A percentile compares a stretch with the other conserved stretches of the same genome.
Conservation (phyloP, 169 alveolate genomes). For the Cryptosporidium parvum region DNA sequence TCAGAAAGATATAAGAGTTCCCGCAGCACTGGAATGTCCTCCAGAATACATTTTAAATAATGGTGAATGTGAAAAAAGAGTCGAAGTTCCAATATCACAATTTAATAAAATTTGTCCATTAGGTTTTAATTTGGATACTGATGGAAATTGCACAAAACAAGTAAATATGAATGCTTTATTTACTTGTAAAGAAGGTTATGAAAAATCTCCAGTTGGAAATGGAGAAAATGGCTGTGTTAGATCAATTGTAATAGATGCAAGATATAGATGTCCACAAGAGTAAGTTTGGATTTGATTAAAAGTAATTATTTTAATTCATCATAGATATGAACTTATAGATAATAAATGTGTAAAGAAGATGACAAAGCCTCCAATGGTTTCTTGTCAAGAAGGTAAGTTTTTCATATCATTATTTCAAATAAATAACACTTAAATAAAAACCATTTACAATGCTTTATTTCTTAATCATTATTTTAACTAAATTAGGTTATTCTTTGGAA, state of each 20-base stretch:
- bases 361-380: conserved; percentile 37
- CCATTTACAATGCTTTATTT: not conserved
- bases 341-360: conserved; percentile 31
- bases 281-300: conserved; percentile 3
- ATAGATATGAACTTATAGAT: conserved; percentile 27
- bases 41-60: conserved; percentile 31
- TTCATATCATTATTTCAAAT: not conserved
- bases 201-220: conserved; percentile 12
- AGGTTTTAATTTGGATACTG: conserved; percentile 51
- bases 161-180: conserved; percentile 43
- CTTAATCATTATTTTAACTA: not conserved
- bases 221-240: conserved; percentile 43
- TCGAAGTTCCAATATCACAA: conserved; percentile 34
- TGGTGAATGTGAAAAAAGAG: conserved; percentile 69
- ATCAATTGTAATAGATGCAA: conserved; percentile 36
- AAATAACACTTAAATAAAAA: not conserved
- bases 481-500: conserved; percentile 10
- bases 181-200: conserved; percentile 52
- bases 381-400: conserved; percentile 49
- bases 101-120: conserved; percentile 46
- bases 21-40: conserved; percentile 75
- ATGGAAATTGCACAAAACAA: conserved; percentile 60
- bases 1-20: conserved; percentile 65
- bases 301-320: not conserved
- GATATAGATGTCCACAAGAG: conserved; percentile 50